phyloP scores from a whole-genome alignment of 1,284 basidiomycete species.

The Inonotus obliquus region DNA sequence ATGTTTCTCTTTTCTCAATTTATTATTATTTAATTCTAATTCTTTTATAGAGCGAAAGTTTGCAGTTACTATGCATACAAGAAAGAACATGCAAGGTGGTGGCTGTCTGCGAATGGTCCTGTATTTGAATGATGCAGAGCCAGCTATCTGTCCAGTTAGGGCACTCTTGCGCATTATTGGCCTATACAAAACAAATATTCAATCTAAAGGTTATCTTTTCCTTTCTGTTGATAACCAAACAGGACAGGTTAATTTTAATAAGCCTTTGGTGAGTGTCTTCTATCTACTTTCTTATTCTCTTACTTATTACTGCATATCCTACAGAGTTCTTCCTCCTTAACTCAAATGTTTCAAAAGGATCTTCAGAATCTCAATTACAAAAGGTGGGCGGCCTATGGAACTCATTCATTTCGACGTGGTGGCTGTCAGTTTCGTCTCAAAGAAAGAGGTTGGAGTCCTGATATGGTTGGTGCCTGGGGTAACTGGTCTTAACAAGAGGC shows the following conservation, averaged over 20 bases:
- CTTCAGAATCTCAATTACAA: conserved; percentile 22
- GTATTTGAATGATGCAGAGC: conserved; percentile 16
- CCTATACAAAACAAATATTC: neutral
- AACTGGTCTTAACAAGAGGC: conserved; percentile 25
- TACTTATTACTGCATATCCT: neutral
- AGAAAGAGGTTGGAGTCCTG: conserved; percentile 17
- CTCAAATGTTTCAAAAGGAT: conserved; percentile 18
- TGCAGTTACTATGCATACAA: conserved; percentile 2
- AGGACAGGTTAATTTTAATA: neutral
- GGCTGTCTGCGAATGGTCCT: conserved; percentile 15
- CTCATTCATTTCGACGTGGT: conserved; percentile 25
- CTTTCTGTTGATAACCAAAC: neutral
- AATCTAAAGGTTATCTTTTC: neutral
- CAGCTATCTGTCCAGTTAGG: conserved; percentile 16
- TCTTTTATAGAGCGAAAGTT: conserved; percentile 6
- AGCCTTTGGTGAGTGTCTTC: neutral
- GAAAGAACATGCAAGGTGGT: conserved; percentile 20
- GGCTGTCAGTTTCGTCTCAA: conserved; percentile 24
- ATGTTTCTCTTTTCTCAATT: conserved; percentile 13
- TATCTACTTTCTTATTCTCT: neutral
- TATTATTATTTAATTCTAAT: conserved; percentile 1
- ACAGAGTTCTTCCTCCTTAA: neutral
- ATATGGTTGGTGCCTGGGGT: conserved; percentile 24
- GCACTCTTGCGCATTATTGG: conserved; percentile 10
- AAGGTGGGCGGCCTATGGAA: conserved; percentile 23